Base-by-base conservation (phyloP, 257 asterid species). In the Striga asiatica region DNA sequence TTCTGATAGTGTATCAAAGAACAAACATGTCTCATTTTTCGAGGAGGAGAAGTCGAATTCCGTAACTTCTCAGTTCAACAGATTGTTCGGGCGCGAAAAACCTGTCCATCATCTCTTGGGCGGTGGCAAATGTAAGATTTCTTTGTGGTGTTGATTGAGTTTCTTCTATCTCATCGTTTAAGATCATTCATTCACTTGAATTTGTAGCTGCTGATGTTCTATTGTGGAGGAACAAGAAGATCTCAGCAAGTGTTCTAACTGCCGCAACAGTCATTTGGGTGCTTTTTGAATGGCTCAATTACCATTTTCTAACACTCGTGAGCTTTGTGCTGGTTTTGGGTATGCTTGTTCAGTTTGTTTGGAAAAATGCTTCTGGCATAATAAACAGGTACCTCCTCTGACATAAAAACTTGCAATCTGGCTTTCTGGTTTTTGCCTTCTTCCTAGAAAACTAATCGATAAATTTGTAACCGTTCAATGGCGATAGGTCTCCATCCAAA, bases 201-300 rank as follows among this genome's bases (percentile, higher is more conserved):
- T 61, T 20, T 55, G 57, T 66, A 83, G 94, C 94, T 72, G 89
- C 94, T 50, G 94, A 81, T 62, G 81, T 81, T 49, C 73, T 83
- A 35, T 65, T 83, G 37, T 83, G 94, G 94, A 83, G 94, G 65
- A 77, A 81, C 72, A 83, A 83, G 84, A 83, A 76, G 73, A 81
- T 76, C 47, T 80, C 94, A 5, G 87, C 82, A 12, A 76, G 94
- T 51, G 66, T 72, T 54, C 74, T 83, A 34, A 46, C 69, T 38
- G 74, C 72, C 37, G 84, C 94, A 21, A 78, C 94, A 2, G 48
- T 60, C 22, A 57, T 68, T 62, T 83, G 94, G 94, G 66, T 81
- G 67, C 73, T 83, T 22, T 83, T 83, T 48, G 89, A 80, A 65
- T 83, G 89, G 94, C 84, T 83, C 6, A 71, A 80, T 38, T 80